Base-by-base conservation (phyloP, 2,329 filamentous ascomycete genomes). In the Cladosporium oxysporum region DNA sequence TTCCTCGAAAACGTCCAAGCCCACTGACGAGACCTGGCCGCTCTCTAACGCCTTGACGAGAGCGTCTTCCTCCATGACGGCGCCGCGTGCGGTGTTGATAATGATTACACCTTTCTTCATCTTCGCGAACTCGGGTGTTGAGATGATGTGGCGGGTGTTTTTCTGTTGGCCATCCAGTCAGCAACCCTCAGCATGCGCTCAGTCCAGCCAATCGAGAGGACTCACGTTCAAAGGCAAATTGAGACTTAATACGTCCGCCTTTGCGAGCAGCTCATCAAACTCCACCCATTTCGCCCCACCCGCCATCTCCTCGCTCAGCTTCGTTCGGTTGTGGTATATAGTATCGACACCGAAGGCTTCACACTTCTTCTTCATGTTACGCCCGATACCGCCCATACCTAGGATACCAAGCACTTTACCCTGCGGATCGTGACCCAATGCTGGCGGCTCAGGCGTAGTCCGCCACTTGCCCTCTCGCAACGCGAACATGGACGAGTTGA, bases 361-460 rank as follows among this genome's bases (percentile, higher is more conserved):
- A 3, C 89, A 90, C 78, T 93, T 93, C 75, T 82, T 85, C 75
- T 90, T 91, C 71, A 95, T 78, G 73, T 92, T 92, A 41, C 89
- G 83, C 0, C 92, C 92, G 67, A 96, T 95, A 2, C 92, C 91
- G 23, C 92, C 92, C 91, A 95, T 94, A 7, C 92, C 92, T 49
- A 96, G 77, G 67, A 96, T 92, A 0, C 92, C 92, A 5, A 96
- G 83, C 1, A 88, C 81, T 77, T 94, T 95, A 41, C 90, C 91
- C 76, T 91, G 83, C 1, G 91, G 91, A 73, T 95, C 91, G 74
- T 91, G 90, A 14, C 91, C 92, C 0, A 88, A 83, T 6, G 23
- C 37, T 0, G 85, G 83, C 2, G 83, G 81, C 7, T 78, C 75
- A 0, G 81, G 79, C 5, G 77, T 76, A 4, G 90, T 90, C 62